These are phyloP conservation scores for Stevia rebaudiana DNA, from an alignment of 140 eudicot genomes.

Conservation along the genomic window DNA sequence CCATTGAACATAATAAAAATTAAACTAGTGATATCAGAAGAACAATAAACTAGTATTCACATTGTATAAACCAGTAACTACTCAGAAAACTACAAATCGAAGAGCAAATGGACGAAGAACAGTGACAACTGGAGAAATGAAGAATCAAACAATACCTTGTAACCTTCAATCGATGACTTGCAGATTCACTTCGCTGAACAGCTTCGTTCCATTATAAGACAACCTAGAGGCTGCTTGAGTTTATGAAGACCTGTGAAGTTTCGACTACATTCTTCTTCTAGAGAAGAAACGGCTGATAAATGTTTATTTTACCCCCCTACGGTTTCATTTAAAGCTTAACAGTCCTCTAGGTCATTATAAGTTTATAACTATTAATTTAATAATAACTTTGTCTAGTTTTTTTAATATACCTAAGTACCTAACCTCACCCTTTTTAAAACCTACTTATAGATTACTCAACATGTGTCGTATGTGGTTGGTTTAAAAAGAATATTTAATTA, in stretches of 20 bases:
- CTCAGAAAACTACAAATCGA: not conserved
- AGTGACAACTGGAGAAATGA: not conserved
- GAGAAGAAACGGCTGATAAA: not conserved
- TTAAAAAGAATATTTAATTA: too few relatives aligned
- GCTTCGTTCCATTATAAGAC: not conserved
- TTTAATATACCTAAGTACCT: too few relatives aligned
- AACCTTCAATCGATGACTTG: not conserved
- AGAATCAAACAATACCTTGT: not conserved
- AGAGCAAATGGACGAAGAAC: slow-evolving; percentile 2
- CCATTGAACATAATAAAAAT: not conserved
- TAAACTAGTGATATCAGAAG: not conserved
- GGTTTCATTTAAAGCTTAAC: not conserved
- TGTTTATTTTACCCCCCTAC: not conserved
- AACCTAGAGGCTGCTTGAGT: slow-evolving; percentile 1
- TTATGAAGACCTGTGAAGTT: not conserved
- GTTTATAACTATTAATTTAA: too few relatives aligned
- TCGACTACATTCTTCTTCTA: not conserved
- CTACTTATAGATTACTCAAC: too few relatives aligned
- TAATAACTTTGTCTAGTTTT: too few relatives aligned
- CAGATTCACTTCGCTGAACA: slow-evolving; percentile 8
- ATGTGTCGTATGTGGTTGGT: too few relatives aligned
- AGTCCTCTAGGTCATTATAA: too few relatives aligned
- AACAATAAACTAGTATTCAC: slow-evolving; percentile 10
- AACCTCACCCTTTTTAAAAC: too few relatives aligned
- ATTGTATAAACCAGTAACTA: not conserved